Evolutionary conservation across 768 basidiomycete species (phyloP), one percentile per base, ranked within the genome.

Genomic region (Harrya chromipes): DNA sequence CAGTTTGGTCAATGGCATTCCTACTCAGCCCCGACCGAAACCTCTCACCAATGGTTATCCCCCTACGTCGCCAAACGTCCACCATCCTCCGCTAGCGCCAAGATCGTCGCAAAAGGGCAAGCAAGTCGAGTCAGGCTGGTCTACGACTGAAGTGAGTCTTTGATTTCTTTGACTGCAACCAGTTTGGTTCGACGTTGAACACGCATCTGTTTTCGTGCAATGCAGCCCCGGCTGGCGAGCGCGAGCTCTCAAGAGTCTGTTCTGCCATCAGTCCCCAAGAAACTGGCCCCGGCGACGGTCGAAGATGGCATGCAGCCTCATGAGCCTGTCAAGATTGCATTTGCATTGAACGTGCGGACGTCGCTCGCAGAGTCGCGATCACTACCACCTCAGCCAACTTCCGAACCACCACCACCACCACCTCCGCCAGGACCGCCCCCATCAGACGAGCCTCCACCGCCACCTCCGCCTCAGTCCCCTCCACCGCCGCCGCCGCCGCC

Each of bases 1-100:
- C 38, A 83, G 81, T 60, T 71, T 85, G 40, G 67, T 72, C 42
- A 76, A 73, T 52, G 75, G 71, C 46, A 49, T 57, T 46, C 64
- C 66, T 49, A 47, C 49, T 41, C 61, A 61, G 43, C 47, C 63
- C 47, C 57, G 61, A 50, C 35, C 73, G 43, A 81, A 81, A 60
- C 63, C 71, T 42, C 64, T 73, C 40, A 59, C 71, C 50, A 80
- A 81, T 50, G 79, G 77, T 13, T 68, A 73, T 47, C 61, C 59
- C 50, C 63, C 60, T 53, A 60, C 56, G 44, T 63, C 47, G 36
- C 53, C 67, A 31, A 61, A 46, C 26, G 42, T 58, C 52, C 49
- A 57, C 52, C 56, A 59, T 34, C 53, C 66, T 54, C 66, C 71
- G 19, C 62, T 65, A 27, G 62, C 65, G n/a, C 65, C 70, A 47